A percentile compares a stretch with the other conserved stretches of the same genome.
Evolutionary conservation across 352 stramenopile species (phyloP).

Genomic region (Phytophthora cactorum): DNA sequence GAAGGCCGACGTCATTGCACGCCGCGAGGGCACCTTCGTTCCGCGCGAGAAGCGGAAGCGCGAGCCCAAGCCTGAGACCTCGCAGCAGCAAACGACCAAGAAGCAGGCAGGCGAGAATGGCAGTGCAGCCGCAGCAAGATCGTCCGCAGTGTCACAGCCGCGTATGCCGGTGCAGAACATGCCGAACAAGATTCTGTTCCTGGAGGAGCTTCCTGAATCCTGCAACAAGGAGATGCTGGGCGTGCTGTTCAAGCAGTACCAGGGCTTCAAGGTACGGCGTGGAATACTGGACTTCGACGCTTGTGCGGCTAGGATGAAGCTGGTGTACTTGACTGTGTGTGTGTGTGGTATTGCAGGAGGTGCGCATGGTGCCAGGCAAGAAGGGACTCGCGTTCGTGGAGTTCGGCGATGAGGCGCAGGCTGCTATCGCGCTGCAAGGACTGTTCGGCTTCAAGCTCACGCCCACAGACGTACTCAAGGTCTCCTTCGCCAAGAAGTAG

Average conservation of each 20-base stretch:
- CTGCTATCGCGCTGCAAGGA: constrained; percentile 79
- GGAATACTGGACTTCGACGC: not conserved
- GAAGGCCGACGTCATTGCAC: constrained; percentile 82
- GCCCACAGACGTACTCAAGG: constrained; percentile 78
- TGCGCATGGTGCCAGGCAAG: constrained; percentile 94
- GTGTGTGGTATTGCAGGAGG: constrained; percentile 66
- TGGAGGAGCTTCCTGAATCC: constrained; percentile 92
- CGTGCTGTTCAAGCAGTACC: constrained; percentile 98
- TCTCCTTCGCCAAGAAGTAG: constrained; percentile 90
- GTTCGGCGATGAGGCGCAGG: constrained; percentile 91
- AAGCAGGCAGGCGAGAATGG: constrained; percentile 36
- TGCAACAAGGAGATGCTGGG: constrained; percentile 97
- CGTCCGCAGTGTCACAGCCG: constrained; percentile 39
- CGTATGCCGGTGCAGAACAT: constrained; percentile 58
- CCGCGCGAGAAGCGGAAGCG: constrained; percentile 86
- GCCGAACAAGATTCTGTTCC: constrained; percentile 94
- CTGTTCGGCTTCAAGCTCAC: constrained; percentile 88
- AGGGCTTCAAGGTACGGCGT: constrained; percentile 91
- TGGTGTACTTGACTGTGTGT: constrained; percentile 6
- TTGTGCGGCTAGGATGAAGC: not conserved
- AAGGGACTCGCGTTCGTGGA: constrained; percentile 96
- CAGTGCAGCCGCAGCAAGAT: constrained; percentile 1
- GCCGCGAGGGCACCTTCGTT: constrained; percentile 73
- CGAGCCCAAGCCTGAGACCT: constrained; percentile 49
- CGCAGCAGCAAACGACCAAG: constrained; percentile 37